Conservation (phyloP, 2,329 filamentous ascomycete species). For the Epichloe glyceriae region DNA sequence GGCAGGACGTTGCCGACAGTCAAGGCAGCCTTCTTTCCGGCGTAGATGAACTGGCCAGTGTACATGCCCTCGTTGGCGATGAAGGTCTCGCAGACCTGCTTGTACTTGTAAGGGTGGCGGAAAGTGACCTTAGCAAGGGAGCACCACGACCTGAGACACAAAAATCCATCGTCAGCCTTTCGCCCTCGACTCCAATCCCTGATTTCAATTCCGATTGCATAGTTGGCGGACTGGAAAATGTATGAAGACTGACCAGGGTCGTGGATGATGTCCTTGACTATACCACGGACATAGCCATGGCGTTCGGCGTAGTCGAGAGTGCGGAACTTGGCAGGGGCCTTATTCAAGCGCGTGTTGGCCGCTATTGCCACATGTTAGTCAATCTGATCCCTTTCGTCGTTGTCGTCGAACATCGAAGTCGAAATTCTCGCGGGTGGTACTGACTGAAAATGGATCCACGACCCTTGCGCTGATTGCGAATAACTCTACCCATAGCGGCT, state of each 20-base stretch:
- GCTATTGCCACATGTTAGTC: conserved; percentile 33
- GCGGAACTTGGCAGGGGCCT: conserved; percentile 76
- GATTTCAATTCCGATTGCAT: not conserved
- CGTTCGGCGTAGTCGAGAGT: conserved; percentile 92
- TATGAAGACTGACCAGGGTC: conserved; percentile 55
- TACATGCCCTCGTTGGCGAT: conserved; percentile 99
- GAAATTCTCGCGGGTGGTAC: conserved; percentile 16
- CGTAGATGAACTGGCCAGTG: conserved; percentile 99
- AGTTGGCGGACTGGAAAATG: not conserved
- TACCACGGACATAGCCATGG: conserved; percentile 94
- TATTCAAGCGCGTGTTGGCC: conserved; percentile 83
- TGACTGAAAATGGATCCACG: conserved; percentile 46
- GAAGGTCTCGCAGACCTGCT: conserved; percentile 96
- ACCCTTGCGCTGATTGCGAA: conserved; percentile 54
- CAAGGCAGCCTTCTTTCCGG: conserved; percentile 94
- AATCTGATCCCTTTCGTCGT: conserved; percentile 7
- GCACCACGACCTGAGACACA: conserved; percentile 59
- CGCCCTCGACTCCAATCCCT: not conserved
- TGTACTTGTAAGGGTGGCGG: conserved; percentile 97
- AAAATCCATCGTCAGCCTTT: conserved; percentile 14
- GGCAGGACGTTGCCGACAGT: conserved; percentile 97
- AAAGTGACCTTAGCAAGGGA: conserved; percentile 94
- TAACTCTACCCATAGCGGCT: conserved; percentile 43
- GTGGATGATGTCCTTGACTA: conserved; percentile 99
- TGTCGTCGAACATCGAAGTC: conserved; percentile 13